Evolutionary conservation across 495 filamentous ascomycete species (phyloP).

Genomic region (Talaromyces nanjingensis): DNA sequence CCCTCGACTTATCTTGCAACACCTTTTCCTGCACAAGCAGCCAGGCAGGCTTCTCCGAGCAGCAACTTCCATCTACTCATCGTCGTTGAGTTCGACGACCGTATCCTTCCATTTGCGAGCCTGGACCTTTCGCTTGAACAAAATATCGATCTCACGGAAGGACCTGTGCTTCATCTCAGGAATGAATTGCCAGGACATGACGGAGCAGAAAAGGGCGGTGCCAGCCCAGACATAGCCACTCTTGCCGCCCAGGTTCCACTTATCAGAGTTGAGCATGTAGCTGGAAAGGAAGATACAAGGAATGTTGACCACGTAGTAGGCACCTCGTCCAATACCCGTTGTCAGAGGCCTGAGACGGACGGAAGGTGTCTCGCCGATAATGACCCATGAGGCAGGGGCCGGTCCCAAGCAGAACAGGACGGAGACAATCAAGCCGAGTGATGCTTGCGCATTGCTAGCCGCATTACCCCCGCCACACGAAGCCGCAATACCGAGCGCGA

Average conservation of each 20-base stretch:
- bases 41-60: neutral
- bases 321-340: slow-evolving; percentile 47
- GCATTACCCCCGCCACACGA: slow-evolving; percentile 28
- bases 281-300: slow-evolving; percentile 46
- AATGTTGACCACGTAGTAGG: slow-evolving; percentile 47
- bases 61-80: slow-evolving; percentile 36
- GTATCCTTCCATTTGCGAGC: slow-evolving; percentile 50
- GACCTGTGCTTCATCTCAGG: slow-evolving; percentile 47
- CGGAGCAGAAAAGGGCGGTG: slow-evolving; percentile 45
- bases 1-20: neutral
- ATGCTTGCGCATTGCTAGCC: slow-evolving; percentile 39
- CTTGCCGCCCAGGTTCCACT: slow-evolving; percentile 43
- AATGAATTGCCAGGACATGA: slow-evolving; percentile 51
- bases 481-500: slow-evolving; percentile 42
- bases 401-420: slow-evolving; percentile 46
- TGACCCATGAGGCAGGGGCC: slow-evolving; percentile 48
- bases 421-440: slow-evolving; percentile 49
- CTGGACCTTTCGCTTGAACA: slow-evolving; percentile 45
- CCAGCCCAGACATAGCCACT: slow-evolving; percentile 45
- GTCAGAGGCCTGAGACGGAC: slow-evolving; percentile 50
- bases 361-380: slow-evolving; percentile 52
- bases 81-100: slow-evolving; percentile 41
- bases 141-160: slow-evolving; percentile 46
- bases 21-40: neutral
- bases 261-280: slow-evolving; percentile 42